Evolutionary conservation across 2,329 filamentous ascomycete genomes (phyloP).

Genomic region (Epichloe scottii): DNA sequence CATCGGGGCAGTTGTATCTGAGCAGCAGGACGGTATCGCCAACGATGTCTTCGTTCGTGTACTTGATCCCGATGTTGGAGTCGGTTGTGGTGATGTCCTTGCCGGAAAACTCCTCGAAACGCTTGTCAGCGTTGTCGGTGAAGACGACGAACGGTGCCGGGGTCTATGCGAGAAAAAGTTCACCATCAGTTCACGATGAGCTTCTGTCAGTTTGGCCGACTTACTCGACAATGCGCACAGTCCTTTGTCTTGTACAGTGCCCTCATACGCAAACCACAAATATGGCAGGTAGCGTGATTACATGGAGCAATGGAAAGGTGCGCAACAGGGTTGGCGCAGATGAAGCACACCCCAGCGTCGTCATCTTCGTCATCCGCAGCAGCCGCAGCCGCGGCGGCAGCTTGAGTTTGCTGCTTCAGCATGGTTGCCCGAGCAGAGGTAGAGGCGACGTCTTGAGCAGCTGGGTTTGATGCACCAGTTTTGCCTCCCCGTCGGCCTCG

Average conservation of each 20-base stretch:
- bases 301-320: conserved; percentile 86
- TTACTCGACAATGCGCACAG: conserved; percentile 86
- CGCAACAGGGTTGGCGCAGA: conserved; percentile 81
- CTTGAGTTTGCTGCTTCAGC: conserved; percentile 9
- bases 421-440: conserved; percentile 20
- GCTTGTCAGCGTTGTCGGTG: conserved; percentile 70
- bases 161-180: conserved; percentile 29
- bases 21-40: conserved; percentile 82
- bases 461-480: conserved; percentile 15
- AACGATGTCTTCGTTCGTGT: conserved; percentile 77
- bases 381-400: conserved; percentile 12
- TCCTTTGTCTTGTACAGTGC: conserved; percentile 94
- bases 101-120: conserved; percentile 69
- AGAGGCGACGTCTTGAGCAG: conserved; percentile 19
- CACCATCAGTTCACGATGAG: neutral
- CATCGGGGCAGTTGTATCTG: conserved; percentile 88
- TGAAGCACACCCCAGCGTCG: conserved; percentile 81
- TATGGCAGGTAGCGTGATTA: conserved; percentile 94
- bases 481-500: conserved; percentile 16
- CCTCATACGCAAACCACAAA: conserved; percentile 81
- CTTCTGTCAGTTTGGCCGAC: conserved; percentile 17
- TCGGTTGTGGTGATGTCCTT: conserved; percentile 67
- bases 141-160: conserved; percentile 78
- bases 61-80: conserved; percentile 80
- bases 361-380: conserved; percentile 27